These are phyloP conservation scores for Cyclotella distinguenda DNA, from an alignment of 108 stramenopile species.

Conservation along the genomic window DNA sequence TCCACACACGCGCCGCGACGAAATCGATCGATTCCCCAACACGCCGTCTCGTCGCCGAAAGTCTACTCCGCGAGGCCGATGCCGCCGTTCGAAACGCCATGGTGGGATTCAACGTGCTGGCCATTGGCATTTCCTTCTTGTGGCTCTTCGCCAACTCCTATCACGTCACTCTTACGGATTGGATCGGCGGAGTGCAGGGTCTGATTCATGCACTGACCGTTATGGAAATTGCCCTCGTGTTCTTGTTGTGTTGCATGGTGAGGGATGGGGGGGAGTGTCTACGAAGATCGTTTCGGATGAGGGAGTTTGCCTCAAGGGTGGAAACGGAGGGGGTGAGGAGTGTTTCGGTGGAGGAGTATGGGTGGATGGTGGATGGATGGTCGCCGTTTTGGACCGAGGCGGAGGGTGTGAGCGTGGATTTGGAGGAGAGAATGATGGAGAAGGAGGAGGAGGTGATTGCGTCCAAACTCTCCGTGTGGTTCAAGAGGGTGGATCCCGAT, in stretches of 20 bases:
- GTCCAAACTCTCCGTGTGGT: conserved; percentile 6
- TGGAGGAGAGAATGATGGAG: conserved; percentile 36
- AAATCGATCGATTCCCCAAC: conserved; percentile 20
- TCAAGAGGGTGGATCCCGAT: conserved; percentile 31
- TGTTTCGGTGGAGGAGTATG: conserved; percentile 44
- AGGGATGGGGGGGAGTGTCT: conserved; percentile 51
- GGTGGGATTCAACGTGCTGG: conserved; percentile 58
- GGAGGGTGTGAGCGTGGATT: conserved; percentile 1
- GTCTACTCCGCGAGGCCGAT: conserved; percentile 60
- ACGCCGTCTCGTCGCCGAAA: conserved; percentile 58
- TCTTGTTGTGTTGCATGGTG: conserved; percentile 78
- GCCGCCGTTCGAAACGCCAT: conserved; percentile 55
- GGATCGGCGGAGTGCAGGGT: conserved; percentile 78
- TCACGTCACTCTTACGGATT: conserved; percentile 74
- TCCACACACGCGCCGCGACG: conserved; percentile 26
- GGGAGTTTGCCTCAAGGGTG: conserved; percentile 42
- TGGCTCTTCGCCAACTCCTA: conserved; percentile 82
- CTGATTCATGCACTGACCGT: conserved; percentile 82
- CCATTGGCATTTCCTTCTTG: conserved; percentile 76
- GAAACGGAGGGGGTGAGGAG: conserved; percentile 7
- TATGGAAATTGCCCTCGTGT: conserved; percentile 71
- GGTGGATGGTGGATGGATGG: conserved; percentile 54
- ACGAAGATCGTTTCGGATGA: conserved; percentile 45
- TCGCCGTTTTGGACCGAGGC: conserved; percentile 64
- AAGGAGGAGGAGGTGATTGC: conserved; percentile 52